Percentiles rank a stretch among this genome's conserved stretches.
These are phyloP conservation scores for Begonia fuchsioides DNA, from an alignment of 306 rosid species.

Conservation along the genomic window DNA sequence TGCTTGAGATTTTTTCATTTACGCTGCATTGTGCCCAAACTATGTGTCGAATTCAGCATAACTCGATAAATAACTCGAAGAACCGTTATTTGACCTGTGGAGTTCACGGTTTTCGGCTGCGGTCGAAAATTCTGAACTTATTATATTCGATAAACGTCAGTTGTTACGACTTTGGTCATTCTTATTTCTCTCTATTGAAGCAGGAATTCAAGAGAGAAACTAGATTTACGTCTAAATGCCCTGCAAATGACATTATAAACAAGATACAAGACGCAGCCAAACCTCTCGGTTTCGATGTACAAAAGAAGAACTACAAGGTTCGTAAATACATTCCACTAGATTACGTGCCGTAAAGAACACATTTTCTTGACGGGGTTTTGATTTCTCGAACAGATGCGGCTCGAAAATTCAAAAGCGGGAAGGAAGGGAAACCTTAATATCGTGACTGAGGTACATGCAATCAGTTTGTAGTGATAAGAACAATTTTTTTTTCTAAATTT, in stretches of 20 bases:
- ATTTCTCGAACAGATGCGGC: constrained; percentile 55
- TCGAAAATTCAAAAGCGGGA: constrained; percentile 88
- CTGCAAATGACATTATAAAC: constrained; percentile 76
- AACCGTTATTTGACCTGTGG: too few species aligned
- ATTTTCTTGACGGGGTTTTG: not conserved
- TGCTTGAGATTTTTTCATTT: too few species aligned
- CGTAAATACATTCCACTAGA: too few species aligned
- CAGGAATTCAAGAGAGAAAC: constrained; percentile 94
- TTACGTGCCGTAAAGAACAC: too few species aligned
- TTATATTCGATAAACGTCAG: too few species aligned
- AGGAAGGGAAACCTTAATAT: constrained; percentile 95
- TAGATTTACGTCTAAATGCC: constrained; percentile 80
- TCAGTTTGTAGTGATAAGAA: not conserved
- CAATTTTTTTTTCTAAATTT: not conserved
- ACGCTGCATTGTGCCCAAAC: too few species aligned
- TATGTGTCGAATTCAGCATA: too few species aligned
- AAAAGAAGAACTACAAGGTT: constrained; percentile 92
- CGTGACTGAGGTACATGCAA: constrained; percentile 85
- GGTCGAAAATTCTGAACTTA: too few species aligned
- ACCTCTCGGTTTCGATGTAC: constrained; percentile 95
- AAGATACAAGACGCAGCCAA: constrained; percentile 96
- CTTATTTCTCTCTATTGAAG: not conserved
- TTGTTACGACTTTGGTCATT: too few species aligned
- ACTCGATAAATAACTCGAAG: too few species aligned
- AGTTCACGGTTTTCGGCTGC: too few species aligned